These are phyloP conservation scores for Cryphonectria naterciae DNA, from an alignment of 2,329 filamentous ascomycete genomes.

Conservation along the genomic window DNA sequence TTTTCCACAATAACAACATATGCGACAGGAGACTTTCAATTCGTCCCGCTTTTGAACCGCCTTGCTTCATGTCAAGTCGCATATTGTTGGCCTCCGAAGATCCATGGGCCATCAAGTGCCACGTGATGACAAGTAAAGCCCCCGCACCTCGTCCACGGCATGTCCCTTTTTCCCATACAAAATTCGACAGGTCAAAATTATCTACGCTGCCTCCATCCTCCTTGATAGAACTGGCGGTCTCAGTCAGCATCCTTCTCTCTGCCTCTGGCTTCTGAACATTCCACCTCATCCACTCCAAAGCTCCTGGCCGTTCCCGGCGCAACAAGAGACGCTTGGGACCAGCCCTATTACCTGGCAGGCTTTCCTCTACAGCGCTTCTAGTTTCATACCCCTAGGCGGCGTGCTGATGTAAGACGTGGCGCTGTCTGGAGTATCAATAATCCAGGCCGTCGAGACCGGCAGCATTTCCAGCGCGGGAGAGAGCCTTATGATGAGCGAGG, in stretches of 20 bases:
- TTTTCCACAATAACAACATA: background rate
- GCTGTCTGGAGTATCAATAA: slow-evolving; percentile 41
- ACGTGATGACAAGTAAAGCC: no score
- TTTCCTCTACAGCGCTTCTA: slow-evolving; percentile 51
- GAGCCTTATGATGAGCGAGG: slow-evolving; percentile 38
- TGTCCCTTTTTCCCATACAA: background rate
- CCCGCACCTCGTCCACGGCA: background rate
- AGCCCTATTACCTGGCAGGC: slow-evolving; percentile 61
- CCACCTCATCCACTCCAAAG: slow-evolving; percentile 60
- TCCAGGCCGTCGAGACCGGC: slow-evolving; percentile 39
- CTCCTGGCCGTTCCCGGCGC: slow-evolving; percentile 50
- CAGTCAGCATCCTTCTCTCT: background rate
- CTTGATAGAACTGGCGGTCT: background rate
- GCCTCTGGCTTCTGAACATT: background rate
- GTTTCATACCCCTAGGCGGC: slow-evolving; percentile 49
- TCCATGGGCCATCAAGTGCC: no score
- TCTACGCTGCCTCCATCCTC: background rate
- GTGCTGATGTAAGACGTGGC: slow-evolving; percentile 56
- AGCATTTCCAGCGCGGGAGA: slow-evolving; percentile 32
- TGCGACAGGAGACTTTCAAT: background rate
- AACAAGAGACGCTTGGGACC: slow-evolving; percentile 51
- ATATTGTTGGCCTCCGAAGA: no score
- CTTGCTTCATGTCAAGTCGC: no score
- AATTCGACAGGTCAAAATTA: background rate
- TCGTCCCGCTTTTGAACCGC: no score